phyloP scores from a whole-genome alignment of 2,329 filamentous ascomycete genomes.

The Trichoderma arundinaceum region DNA sequence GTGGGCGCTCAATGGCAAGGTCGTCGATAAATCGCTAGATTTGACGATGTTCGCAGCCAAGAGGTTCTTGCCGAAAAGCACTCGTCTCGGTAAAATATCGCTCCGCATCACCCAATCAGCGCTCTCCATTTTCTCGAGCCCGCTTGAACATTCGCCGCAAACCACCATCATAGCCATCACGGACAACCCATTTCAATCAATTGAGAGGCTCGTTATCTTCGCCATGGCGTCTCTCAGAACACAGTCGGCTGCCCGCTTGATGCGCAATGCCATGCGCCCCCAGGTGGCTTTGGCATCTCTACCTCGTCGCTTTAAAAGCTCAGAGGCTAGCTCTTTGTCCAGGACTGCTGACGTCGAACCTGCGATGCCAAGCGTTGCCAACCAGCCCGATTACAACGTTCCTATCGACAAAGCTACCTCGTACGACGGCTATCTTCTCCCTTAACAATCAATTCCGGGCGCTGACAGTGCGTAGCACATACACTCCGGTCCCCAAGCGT shows the following conservation, averaged over 20 bases:
- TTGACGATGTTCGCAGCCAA: constrained; percentile 38
- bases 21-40: constrained; percentile 34
- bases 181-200: constrained; percentile 33
- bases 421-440: constrained; percentile 54
- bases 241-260: constrained; percentile 57
- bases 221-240: constrained; percentile 71
- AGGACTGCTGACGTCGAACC: constrained; percentile 49
- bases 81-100: constrained; percentile 54
- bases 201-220: constrained; percentile 41
- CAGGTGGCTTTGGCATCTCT: constrained; percentile 49
- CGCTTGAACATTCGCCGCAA: constrained; percentile 41
- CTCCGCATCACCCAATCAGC: constrained; percentile 53
- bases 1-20: constrained; percentile 45
- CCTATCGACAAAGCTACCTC: constrained; percentile 88
- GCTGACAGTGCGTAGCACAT: constrained; percentile 63
- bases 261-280: constrained; percentile 53
- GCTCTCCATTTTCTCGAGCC: constrained; percentile 32
- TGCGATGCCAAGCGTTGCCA: constrained; percentile 52
- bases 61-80: constrained; percentile 54
- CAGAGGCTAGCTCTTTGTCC: constrained; percentile 43
- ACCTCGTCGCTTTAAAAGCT: constrained; percentile 62
- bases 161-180: constrained; percentile 33
- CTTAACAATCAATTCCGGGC: background rate
- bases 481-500: constrained; percentile 86
- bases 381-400: constrained; percentile 81